Percentiles rank a stretch among this genome's conserved stretches.
Conservation (phyloP, 176 grass and related monocot species). For the Lolium rigidum region DNA sequence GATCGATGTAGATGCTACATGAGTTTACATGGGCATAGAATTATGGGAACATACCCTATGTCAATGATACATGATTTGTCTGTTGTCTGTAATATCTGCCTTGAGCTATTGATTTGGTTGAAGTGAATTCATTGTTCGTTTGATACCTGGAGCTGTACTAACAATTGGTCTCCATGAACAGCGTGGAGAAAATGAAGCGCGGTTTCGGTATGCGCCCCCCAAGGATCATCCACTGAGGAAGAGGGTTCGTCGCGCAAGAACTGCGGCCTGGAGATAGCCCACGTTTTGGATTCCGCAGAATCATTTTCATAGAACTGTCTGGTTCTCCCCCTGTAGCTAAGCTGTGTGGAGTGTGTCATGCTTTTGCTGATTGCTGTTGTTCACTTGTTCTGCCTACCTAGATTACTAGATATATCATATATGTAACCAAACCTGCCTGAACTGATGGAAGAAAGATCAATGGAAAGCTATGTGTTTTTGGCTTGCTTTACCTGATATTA, state of each 20-base stretch:
- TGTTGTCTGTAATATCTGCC: neutral
- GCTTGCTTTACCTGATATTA: neutral
- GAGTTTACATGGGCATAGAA: no score
- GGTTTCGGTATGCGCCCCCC: slow-evolving; percentile 91
- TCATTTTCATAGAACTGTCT: neutral
- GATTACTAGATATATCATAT: neutral
- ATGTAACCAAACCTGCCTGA: neutral
- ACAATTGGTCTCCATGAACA: slow-evolving; percentile 37
- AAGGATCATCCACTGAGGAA: slow-evolving; percentile 47
- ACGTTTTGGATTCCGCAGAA: neutral
- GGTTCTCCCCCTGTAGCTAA: slow-evolving; percentile 3
- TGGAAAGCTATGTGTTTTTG: neutral
- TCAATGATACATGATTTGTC: neutral
- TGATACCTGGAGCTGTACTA: neutral
- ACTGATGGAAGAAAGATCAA: neutral
- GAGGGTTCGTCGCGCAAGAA: no score
- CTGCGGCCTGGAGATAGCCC: neutral
- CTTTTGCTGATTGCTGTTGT: slow-evolving; percentile 7
- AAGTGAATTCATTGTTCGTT: neutral
- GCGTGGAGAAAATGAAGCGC: slow-evolving; percentile 89
- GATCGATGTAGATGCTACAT: no score
- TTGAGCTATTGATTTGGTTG: neutral
- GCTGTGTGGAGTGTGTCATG: neutral
- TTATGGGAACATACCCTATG: no score
- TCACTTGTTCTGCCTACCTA: neutral